Conservation (phyloP, 2,329 filamentous ascomycete genomes). For the Colletotrichum acutatum region DNA sequence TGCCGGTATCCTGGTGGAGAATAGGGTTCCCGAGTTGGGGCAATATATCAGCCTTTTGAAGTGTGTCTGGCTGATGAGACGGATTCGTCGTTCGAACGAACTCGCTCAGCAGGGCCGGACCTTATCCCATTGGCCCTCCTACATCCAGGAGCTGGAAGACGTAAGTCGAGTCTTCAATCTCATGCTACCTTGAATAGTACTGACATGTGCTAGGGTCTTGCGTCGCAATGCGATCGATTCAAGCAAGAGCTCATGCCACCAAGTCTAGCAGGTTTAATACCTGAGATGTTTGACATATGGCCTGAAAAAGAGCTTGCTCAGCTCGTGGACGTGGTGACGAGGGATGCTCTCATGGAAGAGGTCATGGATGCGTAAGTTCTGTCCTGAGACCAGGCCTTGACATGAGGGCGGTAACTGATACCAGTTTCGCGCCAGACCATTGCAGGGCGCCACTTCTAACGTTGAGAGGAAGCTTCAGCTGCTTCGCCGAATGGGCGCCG, state of each 20-base stretch:
- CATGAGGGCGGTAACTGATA: background rate
- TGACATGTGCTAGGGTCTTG: conserved; percentile 40
- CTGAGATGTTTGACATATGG: conserved; percentile 45
- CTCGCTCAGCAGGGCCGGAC: conserved; percentile 25
- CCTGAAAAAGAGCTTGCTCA: conserved; percentile 41
- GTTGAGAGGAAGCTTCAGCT: conserved; percentile 36
- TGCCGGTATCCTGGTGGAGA: conserved; percentile 41
- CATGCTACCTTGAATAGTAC: background rate
- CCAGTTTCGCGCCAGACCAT: background rate
- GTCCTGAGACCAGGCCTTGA: no score
- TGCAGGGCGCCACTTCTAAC: conserved; percentile 21
- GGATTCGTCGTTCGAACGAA: conserved; percentile 28
- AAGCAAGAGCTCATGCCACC: conserved; percentile 42
- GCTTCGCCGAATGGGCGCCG: conserved; percentile 40
- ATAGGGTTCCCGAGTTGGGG: conserved; percentile 37
- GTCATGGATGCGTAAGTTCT: conserved; percentile 38
- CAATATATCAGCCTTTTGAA: conserved; percentile 48
- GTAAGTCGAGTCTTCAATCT: conserved; percentile 35
- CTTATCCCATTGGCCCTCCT: conserved; percentile 50
- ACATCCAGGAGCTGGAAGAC: conserved; percentile 45
- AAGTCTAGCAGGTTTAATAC: conserved; percentile 27
- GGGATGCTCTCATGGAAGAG: conserved; percentile 47
- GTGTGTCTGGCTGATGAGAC: conserved; percentile 45
- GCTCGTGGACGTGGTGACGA: conserved; percentile 45
- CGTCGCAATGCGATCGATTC: conserved; percentile 41